A percentile compares a stretch with the other conserved stretches of the same genome.
These are phyloP conservation scores for Cyberlindnera maritima DNA, from an alignment of 805 yeast genomes.

Conservation along the genomic window DNA sequence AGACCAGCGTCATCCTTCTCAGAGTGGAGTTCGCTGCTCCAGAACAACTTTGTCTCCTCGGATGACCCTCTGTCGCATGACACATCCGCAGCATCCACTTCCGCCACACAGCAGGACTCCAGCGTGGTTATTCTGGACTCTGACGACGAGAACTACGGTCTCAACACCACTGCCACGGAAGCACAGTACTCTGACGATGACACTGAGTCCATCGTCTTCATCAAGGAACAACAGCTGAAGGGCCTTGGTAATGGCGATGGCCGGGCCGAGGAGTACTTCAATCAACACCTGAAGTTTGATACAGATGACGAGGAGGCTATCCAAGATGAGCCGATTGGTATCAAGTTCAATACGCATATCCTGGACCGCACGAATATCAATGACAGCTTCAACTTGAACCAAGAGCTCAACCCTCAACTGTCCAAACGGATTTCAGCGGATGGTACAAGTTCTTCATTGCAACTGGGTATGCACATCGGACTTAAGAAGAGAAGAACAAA, in stretches of 20 bases:
- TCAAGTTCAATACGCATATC: conserved; percentile 9
- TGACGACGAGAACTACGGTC: conserved; percentile 33
- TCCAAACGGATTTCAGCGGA: conserved; percentile 1
- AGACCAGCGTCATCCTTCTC: conserved; percentile 27
- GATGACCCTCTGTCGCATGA: conserved; percentile 13
- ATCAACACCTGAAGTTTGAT: conserved; percentile 11
- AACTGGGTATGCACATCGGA: conserved; percentile 25
- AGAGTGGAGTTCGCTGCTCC: conserved; percentile 28
- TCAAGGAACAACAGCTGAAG: conserved; percentile 13
- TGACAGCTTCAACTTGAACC: conserved; percentile 17
- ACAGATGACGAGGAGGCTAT: conserved; percentile 15
- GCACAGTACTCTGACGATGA: conserved; percentile 13
- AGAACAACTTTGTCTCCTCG: conserved; percentile 15
- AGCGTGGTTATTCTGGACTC: conserved; percentile 39
- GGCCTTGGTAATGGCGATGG: conserved; percentile 1
- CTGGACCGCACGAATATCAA: conserved; percentile 7
- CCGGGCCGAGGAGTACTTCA: conserved; percentile 12
- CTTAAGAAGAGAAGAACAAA: conserved; percentile 47
- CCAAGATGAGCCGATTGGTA: background rate
- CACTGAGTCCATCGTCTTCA: conserved; percentile 14
- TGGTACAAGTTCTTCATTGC: background rate
- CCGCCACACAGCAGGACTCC: conserved; percentile 23
- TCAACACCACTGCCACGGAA: conserved; percentile 12
- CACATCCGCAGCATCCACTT: conserved; percentile 5
- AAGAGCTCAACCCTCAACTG: conserved; percentile 5